Evolutionary conservation across 2,329 filamentous ascomycete genomes (phyloP), one percentile per base, ranked within the genome.

Genomic region (Aspergillus sp.): DNA sequence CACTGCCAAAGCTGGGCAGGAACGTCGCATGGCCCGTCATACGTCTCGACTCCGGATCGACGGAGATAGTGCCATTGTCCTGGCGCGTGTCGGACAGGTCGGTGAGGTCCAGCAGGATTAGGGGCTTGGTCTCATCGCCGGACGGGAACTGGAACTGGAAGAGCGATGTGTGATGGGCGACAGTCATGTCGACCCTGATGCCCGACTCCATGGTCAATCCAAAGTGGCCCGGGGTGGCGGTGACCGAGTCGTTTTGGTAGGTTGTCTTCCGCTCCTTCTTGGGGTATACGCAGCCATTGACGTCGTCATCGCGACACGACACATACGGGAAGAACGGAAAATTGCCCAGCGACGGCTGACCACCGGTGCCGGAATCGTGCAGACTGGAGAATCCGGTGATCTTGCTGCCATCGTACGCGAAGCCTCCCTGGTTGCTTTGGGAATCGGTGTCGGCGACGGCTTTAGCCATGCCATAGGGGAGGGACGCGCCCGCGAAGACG

Each of bases 271-370:
- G 76, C 32, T 76, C 69, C 45, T 68, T 74, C 62, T 84, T 84
- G 5, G 81, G 80, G 56, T 82, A 89, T 2, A 71, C 72, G 65
- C 86, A 89, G 13, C 75, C 76, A 65, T 89, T 75, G 52, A 89
- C 71, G 24, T 83, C 78, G 54, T 87, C 82, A 35, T 73, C 76
- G 0, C 76, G 73, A 59, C 87, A 90, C 33, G 76, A 75, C 9
- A 78, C 71, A 60, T 88, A 85, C 0, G 87, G 79, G 59, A 90
- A 90, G 1, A 90, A 72, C 1, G 87, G 83, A 50, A 90, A 90
- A 63, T 89, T 89, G 5, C 87, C 87, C 1, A 90, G 73, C 4
- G 85, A 88, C 0, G 86, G 84, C 10, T 69, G 63, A 32, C 73
- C 75, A 48, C 77, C 77, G 42, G 77, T 80, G 9, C 78, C 78